Evolutionary conservation across 441 rosid species (phyloP).

Genomic region (Gossypium schwendimanii): DNA sequence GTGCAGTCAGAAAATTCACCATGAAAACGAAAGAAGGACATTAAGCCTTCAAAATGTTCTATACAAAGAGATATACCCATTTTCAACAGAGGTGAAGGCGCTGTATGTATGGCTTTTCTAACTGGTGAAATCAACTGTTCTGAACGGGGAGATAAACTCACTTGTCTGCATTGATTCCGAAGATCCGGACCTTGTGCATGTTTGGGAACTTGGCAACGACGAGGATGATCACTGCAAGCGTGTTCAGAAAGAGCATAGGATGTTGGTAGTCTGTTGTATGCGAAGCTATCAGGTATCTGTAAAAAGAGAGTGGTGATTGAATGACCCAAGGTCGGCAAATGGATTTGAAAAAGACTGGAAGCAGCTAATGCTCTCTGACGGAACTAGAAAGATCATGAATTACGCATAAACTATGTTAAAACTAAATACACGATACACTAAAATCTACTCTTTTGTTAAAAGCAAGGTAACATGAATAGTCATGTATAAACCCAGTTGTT

Average conservation of each 20-base stretch:
- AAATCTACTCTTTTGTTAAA: neutral
- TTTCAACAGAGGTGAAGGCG: constrained; percentile 15
- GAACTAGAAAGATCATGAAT: neutral
- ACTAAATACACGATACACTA: neutral
- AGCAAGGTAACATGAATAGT: neutral
- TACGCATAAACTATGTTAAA: neutral
- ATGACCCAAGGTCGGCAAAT: neutral
- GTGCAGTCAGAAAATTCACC: constrained; percentile 13
- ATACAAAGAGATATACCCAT: constrained; percentile 25
- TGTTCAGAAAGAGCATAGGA: constrained; percentile 86
- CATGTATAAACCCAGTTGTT: neutral
- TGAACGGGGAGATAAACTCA: constrained; percentile 21
- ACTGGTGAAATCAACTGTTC: constrained; percentile 13
- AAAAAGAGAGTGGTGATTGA: neutral
- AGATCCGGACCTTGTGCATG: constrained; percentile 97
- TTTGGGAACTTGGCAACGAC: constrained; percentile 94
- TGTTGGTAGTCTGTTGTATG: constrained; percentile 90
- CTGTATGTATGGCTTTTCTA: neutral
- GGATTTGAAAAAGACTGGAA: neutral
- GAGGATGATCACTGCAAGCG: constrained; percentile 69
- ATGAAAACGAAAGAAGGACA: neutral
- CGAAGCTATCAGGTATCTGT: constrained; percentile 89
- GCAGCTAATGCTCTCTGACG: neutral
- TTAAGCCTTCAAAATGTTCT: constrained; percentile 19
- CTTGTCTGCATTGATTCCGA: constrained; percentile 78